Base-by-base conservation (phyloP, 2,329 filamentous ascomycete species). In the Phyllachora maydis region DNA sequence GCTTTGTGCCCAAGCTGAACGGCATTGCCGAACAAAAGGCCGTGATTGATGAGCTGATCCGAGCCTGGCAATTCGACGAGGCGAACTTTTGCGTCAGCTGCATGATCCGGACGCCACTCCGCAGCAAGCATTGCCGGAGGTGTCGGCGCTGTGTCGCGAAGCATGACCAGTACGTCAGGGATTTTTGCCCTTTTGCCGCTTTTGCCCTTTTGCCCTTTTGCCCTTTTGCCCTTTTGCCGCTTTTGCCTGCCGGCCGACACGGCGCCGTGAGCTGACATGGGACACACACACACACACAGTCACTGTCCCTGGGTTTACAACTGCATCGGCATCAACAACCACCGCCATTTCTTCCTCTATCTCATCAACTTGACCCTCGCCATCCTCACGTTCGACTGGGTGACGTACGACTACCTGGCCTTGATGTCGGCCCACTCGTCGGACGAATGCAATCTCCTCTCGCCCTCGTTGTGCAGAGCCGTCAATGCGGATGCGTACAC, bases 301-400 rank as follows among this genome's bases (percentile, higher is more conserved):
- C 88, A 98, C 43, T 98, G 88, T 40, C 88, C 88, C 0, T 98
- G 88, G 88, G 78, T 95, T 13, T 77, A 91, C 50, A 95, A 93
- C 47, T 98, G 88, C 39, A 67, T 98, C 19, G 88, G 79, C 20
- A 66, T 88, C 32, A 95, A 95, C 52, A 98, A 95, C 45, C 77
- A 95, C 40, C 72, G 88, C 9, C 83, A 93, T 36, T 98, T 98
- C 47, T 76, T 93, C 39, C 54, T 93, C 23, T 98, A 95, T 43
- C 63, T 98, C 11, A 52, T 90, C 19, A 70, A 52, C 37, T 52
- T 98, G 31, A 76, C 81, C 26, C 32, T 76, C 10, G 81, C 81
- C 15, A 74, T 95, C 17, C 33, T 77, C 3, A 38, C 66, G 2
- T 72, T 82, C 34, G 65, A 91, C 33, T 66, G 63, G 43, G 43